These are phyloP conservation scores for Durio zibethinus DNA, from an alignment of 345 rosid genomes.

Conservation along the genomic window DNA sequence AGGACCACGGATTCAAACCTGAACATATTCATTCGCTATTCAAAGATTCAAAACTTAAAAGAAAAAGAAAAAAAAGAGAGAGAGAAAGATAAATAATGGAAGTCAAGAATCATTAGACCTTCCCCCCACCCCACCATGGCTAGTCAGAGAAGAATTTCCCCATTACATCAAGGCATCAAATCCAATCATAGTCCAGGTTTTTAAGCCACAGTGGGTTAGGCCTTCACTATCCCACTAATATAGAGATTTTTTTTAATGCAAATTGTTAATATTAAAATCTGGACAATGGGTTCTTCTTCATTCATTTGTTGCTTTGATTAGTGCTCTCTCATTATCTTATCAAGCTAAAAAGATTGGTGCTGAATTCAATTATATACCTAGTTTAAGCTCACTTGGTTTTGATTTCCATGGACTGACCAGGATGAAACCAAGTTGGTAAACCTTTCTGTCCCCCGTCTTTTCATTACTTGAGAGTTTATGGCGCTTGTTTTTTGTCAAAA, in stretches of 20 bases:
- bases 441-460: neutral
- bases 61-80: neutral
- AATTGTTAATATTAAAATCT: constrained; percentile 13
- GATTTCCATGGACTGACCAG: neutral
- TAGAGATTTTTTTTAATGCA: neutral
- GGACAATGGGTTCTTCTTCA: constrained; percentile 11
- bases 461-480: neutral
- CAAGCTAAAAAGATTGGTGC: neutral
- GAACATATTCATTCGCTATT: neutral
- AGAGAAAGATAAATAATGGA: neutral
- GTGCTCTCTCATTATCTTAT: neutral
- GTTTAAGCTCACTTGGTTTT: constrained; percentile 5
- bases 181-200: constrained; percentile 3
- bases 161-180: neutral
- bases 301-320: constrained; percentile 14
- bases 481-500: neutral
- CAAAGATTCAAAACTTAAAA: constrained; percentile 14
- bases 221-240: constrained; percentile 26
- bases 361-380: constrained; percentile 7
- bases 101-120: constrained; percentile 9
- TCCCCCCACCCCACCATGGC: neutral
- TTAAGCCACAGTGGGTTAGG: constrained; percentile 27
- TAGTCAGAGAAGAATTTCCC: neutral
- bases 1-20: constrained; percentile 16
- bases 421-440: neutral